phyloP scores from a whole-genome alignment of 169 alveolate species.

The Plasmodium knowlesi region DNA sequence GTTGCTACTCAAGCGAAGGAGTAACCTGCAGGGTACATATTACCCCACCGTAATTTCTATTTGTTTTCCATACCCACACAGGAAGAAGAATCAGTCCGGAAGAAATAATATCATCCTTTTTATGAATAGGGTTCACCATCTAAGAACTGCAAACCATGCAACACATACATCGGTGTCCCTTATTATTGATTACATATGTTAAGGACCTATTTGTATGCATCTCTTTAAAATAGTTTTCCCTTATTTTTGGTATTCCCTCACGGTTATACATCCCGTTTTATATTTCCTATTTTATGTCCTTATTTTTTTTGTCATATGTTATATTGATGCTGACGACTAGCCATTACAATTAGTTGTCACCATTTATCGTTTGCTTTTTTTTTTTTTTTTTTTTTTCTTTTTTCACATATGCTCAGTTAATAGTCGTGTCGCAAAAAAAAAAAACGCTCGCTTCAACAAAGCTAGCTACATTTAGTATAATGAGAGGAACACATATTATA shows the following conservation, averaged over 20 bases:
- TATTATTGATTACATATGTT: background rate
- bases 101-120: background rate
- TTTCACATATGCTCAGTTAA: too few relatives aligned
- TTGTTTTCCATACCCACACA: background rate
- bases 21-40: background rate
- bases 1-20: background rate
- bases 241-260: background rate
- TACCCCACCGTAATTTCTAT: background rate
- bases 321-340: background rate
- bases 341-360: background rate
- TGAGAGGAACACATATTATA: background rate
- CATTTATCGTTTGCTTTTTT: background rate
- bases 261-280: background rate
- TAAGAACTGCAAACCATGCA: background rate
- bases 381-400: too few relatives aligned
- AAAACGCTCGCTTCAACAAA: background rate
- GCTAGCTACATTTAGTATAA: background rate
- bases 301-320: background rate
- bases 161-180: background rate
- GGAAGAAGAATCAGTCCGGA: background rate
- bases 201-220: background rate
- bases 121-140: background rate
- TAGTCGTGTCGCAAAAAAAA: too few relatives aligned
- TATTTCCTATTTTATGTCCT: background rate
- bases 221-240: background rate